These are phyloP conservation scores for Suillus discolor DNA, from an alignment of 768 basidiomycete genomes.

Conservation along the genomic window DNA sequence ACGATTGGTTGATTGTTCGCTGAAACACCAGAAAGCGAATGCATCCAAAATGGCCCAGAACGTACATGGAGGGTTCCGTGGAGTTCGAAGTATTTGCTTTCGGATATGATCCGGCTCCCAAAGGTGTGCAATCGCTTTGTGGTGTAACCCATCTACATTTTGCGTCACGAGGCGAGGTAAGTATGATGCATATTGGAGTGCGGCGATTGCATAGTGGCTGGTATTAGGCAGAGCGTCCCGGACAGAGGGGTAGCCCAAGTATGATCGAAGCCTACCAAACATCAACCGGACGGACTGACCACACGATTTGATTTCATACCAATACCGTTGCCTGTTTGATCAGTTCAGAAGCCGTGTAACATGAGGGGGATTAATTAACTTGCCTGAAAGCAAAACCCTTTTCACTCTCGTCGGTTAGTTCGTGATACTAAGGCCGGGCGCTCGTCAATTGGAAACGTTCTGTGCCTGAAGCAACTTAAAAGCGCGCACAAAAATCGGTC, in stretches of 20 bases:
- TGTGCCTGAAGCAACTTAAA: neutral
- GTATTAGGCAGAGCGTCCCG: slow-evolving; percentile 84
- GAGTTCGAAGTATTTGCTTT: slow-evolving; percentile 69
- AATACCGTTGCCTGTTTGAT: slow-evolving; percentile 76
- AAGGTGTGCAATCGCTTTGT: slow-evolving; percentile 64
- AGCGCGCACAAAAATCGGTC: slow-evolving; percentile 57
- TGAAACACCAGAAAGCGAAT: neutral
- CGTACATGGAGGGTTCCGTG: slow-evolving; percentile 86
- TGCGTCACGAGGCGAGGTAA: slow-evolving; percentile 75
- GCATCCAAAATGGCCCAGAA: slow-evolving; percentile 8
- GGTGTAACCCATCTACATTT: slow-evolving; percentile 95
- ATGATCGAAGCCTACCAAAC: slow-evolving; percentile 60
- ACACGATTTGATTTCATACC: slow-evolving; percentile 39
- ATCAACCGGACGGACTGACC: neutral
- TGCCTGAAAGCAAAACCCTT: slow-evolving; percentile 72
- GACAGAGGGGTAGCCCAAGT: slow-evolving; percentile 85
- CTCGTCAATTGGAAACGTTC: slow-evolving; percentile 18
- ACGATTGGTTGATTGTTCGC: slow-evolving; percentile 17
- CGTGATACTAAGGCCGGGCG: slow-evolving; percentile 70
- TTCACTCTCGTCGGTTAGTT: slow-evolving; percentile 72
- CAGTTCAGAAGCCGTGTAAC: slow-evolving; percentile 2
- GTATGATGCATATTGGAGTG: slow-evolving; percentile 69
- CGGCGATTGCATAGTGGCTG: slow-evolving; percentile 85
- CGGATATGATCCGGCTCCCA: slow-evolving; percentile 39
- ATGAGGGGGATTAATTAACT: slow-evolving; percentile 30